A percentile compares a stretch with the other conserved stretches of the same genome.
Evolutionary conservation across 108 stramenopile genomes (phyloP).

Genomic region (Pinguiococcus pyrenoidosus): DNA sequence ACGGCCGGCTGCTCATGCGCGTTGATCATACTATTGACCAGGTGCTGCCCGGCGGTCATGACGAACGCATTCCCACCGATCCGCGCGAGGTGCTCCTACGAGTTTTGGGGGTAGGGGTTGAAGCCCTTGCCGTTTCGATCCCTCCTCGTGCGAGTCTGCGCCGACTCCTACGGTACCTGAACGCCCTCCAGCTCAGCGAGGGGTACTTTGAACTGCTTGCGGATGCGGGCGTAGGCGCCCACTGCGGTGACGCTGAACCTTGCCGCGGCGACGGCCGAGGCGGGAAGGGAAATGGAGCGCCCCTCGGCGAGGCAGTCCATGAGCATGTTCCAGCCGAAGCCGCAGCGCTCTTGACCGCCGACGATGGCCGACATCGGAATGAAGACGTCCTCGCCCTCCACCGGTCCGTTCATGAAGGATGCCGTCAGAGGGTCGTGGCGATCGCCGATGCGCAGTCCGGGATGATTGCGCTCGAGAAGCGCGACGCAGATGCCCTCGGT

Average conservation of each 20-base stretch:
- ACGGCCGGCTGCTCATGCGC: conserved; percentile 98
- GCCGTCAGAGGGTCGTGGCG: conserved; percentile 58
- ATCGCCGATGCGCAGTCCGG: conserved; percentile 75
- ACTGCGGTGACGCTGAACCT: conserved; percentile 66
- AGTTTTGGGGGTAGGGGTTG: too few species aligned
- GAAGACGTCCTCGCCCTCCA: conserved; percentile 92
- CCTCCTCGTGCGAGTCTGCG: too few species aligned
- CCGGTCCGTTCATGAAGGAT: conserved; percentile 93
- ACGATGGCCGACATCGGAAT: conserved; percentile 87
- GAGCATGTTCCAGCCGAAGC: conserved; percentile 98
- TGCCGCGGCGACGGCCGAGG: conserved; percentile 76
- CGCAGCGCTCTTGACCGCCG: conserved; percentile 86
- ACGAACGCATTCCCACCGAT: conserved; percentile 79
- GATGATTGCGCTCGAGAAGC: conserved; percentile 79
- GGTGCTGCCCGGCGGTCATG: conserved; percentile 70
- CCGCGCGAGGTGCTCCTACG: conserved; percentile 81
- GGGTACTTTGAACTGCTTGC: conserved; percentile 98
- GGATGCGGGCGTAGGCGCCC: conserved; percentile 80
- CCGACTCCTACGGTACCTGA: too few species aligned
- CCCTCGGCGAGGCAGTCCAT: conserved; percentile 97
- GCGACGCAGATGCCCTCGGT: conserved; percentile 86
- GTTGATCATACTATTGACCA: conserved; percentile 95
- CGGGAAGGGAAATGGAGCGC: conserved; percentile 87
- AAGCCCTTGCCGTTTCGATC: too few species aligned
- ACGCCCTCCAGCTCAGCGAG: conserved; percentile 97